A percentile compares a stretch with the other conserved stretches of the same genome.
phyloP scores from a whole-genome alignment of 441 rosid species.

The Eutrema salsugineum region DNA sequence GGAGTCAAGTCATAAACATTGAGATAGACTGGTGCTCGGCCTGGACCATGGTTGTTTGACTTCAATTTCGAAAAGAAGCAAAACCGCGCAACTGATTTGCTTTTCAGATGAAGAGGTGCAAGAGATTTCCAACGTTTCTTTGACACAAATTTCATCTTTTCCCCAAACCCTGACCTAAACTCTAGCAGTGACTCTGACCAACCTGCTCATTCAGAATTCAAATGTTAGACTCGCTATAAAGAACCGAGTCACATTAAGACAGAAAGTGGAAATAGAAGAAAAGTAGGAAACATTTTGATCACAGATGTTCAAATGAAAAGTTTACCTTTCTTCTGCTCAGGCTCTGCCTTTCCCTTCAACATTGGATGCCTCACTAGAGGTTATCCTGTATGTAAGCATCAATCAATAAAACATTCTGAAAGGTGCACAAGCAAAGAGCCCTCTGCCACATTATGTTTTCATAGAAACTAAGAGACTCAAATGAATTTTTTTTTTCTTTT shows the following conservation, averaged over 20 bases:
- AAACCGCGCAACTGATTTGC: conserved; percentile 53
- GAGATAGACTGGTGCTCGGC: conserved; percentile 60
- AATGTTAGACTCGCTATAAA: neutral
- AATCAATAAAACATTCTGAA: conserved; percentile 12
- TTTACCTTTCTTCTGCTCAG: conserved; percentile 27
- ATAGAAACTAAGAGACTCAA: conserved; percentile 1
- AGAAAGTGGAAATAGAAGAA: neutral
- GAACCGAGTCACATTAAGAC: neutral
- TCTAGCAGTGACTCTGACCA: conserved; percentile 33
- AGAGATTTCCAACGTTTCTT: conserved; percentile 55
- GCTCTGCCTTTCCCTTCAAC: conserved; percentile 24
- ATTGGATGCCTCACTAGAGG: conserved; percentile 26
- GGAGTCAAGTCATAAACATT: conserved; percentile 76
- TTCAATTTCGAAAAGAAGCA: conserved; percentile 57
- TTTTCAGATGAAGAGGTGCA: conserved; percentile 43
- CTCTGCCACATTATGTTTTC: conserved; percentile 27
- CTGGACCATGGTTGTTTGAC: conserved; percentile 45
- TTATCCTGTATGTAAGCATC: conserved; percentile 25
- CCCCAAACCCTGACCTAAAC: conserved; percentile 25
- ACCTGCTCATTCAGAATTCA: conserved; percentile 33
- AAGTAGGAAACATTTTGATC: neutral
- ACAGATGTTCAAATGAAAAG: neutral
- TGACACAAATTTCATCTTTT: conserved; percentile 47
- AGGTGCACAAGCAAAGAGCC: conserved; percentile 13
- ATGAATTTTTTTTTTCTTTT: neutral